Conservation (phyloP, 768 basidiomycete species). For the Dendrothele bispora region DNA sequence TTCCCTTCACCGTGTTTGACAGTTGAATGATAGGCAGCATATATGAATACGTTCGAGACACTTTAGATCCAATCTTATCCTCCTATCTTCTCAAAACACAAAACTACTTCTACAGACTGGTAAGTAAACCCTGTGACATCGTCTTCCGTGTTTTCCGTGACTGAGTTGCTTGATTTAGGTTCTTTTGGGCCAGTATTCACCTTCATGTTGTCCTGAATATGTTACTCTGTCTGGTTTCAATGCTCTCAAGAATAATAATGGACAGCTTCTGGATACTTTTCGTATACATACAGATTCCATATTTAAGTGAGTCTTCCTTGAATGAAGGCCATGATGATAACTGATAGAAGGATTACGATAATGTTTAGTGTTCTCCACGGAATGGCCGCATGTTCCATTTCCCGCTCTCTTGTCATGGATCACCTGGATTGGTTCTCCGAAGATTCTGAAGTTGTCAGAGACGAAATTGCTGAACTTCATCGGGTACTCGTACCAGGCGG, state of each 20-base stretch:
- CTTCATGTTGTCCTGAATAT: background rate
- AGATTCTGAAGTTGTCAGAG: conserved; percentile 38
- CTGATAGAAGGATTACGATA: too few relatives aligned
- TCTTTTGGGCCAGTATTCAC: background rate
- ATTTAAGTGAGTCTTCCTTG: background rate
- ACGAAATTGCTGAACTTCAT: conserved; percentile 45
- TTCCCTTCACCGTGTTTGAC: background rate
- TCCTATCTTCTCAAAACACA: conserved; percentile 5
- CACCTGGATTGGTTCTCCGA: conserved; percentile 50
- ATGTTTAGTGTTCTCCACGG: conserved; percentile 26
- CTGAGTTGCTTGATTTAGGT: background rate
- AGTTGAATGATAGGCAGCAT: conserved; percentile 19
- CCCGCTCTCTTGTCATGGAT: conserved; percentile 59
- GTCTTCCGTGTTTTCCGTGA: background rate
- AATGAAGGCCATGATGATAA: background rate
- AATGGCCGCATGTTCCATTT: conserved; percentile 41
- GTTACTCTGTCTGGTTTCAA: background rate
- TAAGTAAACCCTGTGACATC: conserved; percentile 3
- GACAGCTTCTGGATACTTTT: background rate
- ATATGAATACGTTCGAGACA: conserved; percentile 35
- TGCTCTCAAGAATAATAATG: background rate
- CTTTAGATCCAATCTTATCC: conserved; percentile 27
- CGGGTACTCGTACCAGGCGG: conserved; percentile 47
- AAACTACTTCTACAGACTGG: conserved; percentile 1
- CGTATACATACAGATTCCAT: conserved; percentile 4